Evolutionary conservation across 23 red algal genomes (phyloP).

Genomic region (Agarophyton chilense): DNA sequence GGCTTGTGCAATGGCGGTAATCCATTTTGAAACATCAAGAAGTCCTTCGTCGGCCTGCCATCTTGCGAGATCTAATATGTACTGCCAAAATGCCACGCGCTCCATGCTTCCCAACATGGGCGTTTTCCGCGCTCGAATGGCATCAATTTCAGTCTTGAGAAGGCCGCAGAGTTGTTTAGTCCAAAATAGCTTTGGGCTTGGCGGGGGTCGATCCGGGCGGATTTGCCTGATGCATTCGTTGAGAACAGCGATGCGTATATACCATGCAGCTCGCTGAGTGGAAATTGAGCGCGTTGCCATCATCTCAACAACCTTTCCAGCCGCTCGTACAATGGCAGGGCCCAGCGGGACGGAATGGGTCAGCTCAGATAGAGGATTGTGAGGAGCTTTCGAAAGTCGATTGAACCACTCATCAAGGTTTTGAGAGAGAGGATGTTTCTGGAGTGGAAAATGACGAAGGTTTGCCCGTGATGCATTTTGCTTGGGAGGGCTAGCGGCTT

Average conservation of each 20-base stretch:
- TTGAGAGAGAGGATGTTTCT: constrained; percentile 40
- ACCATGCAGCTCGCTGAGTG: constrained; percentile 73
- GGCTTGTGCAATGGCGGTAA: constrained; percentile 29
- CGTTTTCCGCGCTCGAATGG: constrained; percentile 30
- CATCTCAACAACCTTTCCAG: constrained; percentile 64
- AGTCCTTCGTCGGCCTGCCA: constrained; percentile 82
- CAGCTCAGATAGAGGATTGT: constrained; percentile 8
- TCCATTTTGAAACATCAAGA: constrained; percentile 54
- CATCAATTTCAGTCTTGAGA: constrained; percentile 57
- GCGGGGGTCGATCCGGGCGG: constrained; percentile 60
- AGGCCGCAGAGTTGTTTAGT: constrained; percentile 50
- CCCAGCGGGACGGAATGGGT: constrained; percentile 66
- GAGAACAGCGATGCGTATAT: constrained; percentile 70
- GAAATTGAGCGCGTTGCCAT: constrained; percentile 57
- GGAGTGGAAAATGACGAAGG: constrained; percentile 42
- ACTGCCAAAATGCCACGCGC: constrained; percentile 61
- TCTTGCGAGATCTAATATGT: constrained; percentile 62
- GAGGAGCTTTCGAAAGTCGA: constrained; percentile 24
- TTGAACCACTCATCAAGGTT: constrained; percentile 71
- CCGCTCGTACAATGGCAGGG: constrained; percentile 64
- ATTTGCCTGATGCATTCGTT: constrained; percentile 76
- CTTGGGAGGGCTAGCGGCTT: neutral
- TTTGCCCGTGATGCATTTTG: neutral
- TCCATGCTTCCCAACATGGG: constrained; percentile 41
- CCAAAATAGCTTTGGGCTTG: constrained; percentile 47